Evolutionary conservation across 2,329 filamentous ascomycete species (phyloP), one percentile per base, ranked within the genome.

Genomic region (Cordyceps javanica): DNA sequence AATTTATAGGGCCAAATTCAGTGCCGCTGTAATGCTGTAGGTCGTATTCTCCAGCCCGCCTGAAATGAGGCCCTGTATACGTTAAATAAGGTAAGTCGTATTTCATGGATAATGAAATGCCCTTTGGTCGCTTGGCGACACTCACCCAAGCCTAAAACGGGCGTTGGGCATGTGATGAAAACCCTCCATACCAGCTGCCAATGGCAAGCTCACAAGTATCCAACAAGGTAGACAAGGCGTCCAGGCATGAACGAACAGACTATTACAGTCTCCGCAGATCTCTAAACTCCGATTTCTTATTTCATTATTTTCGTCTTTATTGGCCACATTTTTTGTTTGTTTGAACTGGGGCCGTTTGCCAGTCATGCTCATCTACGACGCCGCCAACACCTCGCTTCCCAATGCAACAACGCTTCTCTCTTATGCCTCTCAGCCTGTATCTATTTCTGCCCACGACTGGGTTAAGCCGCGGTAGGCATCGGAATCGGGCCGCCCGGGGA

Each of bases 401-500:
- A 49, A 55, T 52, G 39, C 55, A 58, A 45, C 48, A 46, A n/a
- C n/a, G 41, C 3, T 38, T 23, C 39, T 51, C 25, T 28, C 23
- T 36, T 28, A n/a, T n/a, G n/a, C n/a, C 26, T 32, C 49, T 25
- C 25, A 30, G 16, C n/a, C 19, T 28, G 7, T 10, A 13, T n/a
- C 13, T 45, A 5, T 34, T n/a, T 13, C 11, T 19, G 23, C n/a
- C 8, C 59, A 50, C 50, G 59, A 16, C 62, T 67, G 32, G 50
- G 51, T 28, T 58, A 60, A 38, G 63, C 61, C 30, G 59, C 55
- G 3, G 58, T 62, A 28, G 83, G 83, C 73, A 87, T 83, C 5
- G 82, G 75, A 14, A 90, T 74, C 5, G 87, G 79, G 1, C 90
- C 90, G 60, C 90, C 90, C 1, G 90, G 90, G 25, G 89, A 93